Percentiles rank a stretch among this genome's conserved stretches.
Evolutionary conservation across 768 basidiomycete species (phyloP).

Genomic region (Cystobasidium onofrii): DNA sequence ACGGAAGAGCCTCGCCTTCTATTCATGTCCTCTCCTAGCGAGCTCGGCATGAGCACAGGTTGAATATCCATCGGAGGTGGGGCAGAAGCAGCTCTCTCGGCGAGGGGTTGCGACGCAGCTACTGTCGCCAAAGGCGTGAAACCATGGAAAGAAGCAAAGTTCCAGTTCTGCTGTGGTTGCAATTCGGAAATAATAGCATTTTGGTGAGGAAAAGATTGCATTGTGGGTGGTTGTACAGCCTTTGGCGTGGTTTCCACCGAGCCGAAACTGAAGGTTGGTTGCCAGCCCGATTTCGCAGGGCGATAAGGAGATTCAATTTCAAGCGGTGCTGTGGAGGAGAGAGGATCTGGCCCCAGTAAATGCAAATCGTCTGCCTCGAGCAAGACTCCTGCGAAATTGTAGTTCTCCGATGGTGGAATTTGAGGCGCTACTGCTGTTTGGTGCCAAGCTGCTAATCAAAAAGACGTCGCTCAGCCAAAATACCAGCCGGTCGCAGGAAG

Average conservation of each 20-base stretch:
- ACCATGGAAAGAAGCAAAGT: slow-evolving; percentile 24
- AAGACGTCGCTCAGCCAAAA: neutral
- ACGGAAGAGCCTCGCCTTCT: slow-evolving; percentile 27
- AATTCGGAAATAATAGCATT: neutral
- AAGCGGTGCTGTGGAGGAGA: neutral
- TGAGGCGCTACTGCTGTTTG: neutral
- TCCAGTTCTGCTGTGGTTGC: slow-evolving; percentile 2
- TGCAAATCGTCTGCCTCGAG: slow-evolving; percentile 25
- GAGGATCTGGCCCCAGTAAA: slow-evolving; percentile 25
- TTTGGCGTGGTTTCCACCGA: neutral
- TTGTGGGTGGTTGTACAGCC: neutral
- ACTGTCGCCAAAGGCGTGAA: neutral
- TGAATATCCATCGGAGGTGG: slow-evolving; percentile 4
- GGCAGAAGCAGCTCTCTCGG: slow-evolving; percentile 5
- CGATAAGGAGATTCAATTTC: neutral
- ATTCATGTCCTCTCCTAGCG: slow-evolving; percentile 1
- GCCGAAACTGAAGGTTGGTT: slow-evolving; percentile 16
- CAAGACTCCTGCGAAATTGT: slow-evolving; percentile 25
- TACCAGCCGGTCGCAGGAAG: too few relatives aligned
- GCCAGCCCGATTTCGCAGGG: slow-evolving; percentile 15
- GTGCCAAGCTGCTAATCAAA: neutral
- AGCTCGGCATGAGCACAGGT: neutral
- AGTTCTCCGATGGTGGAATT: slow-evolving; percentile 8
- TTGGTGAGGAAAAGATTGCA: neutral
- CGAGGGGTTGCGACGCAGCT: neutral